A percentile compares a stretch with the other conserved stretches of the same genome.
Conservation (phyloP, 345 rosid genomes). For the Boechera divaricarpa region DNA sequence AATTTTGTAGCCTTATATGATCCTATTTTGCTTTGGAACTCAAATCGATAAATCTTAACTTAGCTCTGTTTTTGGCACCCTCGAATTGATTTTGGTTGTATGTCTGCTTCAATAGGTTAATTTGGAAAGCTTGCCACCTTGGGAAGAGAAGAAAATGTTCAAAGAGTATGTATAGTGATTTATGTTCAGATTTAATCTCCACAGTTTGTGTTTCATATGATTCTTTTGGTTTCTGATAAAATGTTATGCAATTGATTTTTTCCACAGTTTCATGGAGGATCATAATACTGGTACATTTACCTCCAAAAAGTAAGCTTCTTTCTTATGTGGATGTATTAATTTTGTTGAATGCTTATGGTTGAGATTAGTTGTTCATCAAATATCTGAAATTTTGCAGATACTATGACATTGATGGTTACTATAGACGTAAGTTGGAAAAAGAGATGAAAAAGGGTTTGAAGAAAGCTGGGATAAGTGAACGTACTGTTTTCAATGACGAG, state of each 20-base stretch:
- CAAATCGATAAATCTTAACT: background rate
- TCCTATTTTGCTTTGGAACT: background rate
- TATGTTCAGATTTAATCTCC: background rate
- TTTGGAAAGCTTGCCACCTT: constrained; percentile 85
- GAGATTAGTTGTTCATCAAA: background rate
- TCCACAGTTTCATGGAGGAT: constrained; percentile 93
- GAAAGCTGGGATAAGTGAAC: constrained; percentile 65
- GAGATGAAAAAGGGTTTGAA: constrained; percentile 71
- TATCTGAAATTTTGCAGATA: constrained; percentile 55
- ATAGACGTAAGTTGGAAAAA: constrained; percentile 72
- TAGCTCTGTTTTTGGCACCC: background rate
- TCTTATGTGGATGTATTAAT: background rate
- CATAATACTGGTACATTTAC: constrained; percentile 97
- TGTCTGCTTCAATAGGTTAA: constrained; percentile 58
- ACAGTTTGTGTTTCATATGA: background rate
- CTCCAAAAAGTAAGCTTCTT: constrained; percentile 81
- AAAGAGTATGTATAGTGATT: constrained; percentile 60
- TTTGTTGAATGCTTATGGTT: background rate
- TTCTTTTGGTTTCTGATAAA: constrained; percentile 1
- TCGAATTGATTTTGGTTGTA: background rate
- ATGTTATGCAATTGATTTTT: constrained; percentile 1
- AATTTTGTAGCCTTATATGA: background rate
- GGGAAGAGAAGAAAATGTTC: constrained; percentile 99
- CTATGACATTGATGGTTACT: constrained; percentile 87
- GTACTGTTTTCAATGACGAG: constrained; percentile 92